A percentile compares a stretch with the other conserved stretches of the same genome.
Evolutionary conservation across 306 rosid genomes (phyloP).

Genomic region (Erythrophleum fordii): DNA sequence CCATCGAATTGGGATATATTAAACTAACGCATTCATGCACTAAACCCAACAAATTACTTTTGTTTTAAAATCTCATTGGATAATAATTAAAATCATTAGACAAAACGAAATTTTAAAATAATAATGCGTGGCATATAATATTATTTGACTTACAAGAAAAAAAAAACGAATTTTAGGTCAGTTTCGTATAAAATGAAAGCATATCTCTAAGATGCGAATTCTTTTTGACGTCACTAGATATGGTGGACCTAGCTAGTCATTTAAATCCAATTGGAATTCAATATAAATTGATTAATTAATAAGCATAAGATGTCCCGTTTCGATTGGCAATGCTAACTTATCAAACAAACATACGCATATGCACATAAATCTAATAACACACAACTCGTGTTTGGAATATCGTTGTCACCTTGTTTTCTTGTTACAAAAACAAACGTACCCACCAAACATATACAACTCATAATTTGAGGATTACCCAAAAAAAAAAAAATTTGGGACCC

Average conservation of each 20-base stretch:
- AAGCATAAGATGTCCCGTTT: slow-evolving; percentile 27
- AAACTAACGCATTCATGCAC: neutral
- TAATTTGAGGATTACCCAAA: neutral
- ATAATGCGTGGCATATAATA: slow-evolving; percentile 19
- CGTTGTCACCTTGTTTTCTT: slow-evolving; percentile 38
- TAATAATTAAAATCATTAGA: too few species aligned
- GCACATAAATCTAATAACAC: slow-evolving; percentile 12
- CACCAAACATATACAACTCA: slow-evolving; percentile 19
- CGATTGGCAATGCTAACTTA: slow-evolving; percentile 5
- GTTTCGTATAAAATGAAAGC: slow-evolving; percentile 34
- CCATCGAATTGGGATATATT: too few species aligned
- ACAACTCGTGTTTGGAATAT: slow-evolving; percentile 27
- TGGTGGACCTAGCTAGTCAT: slow-evolving; percentile 30
- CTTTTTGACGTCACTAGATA: slow-evolving; percentile 41
- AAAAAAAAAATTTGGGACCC: neutral
- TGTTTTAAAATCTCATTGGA: neutral
- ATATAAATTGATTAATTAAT: slow-evolving; percentile 1
- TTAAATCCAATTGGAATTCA: neutral
- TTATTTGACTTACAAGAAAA: slow-evolving; percentile 47
- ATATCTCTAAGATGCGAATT: slow-evolving; percentile 37
- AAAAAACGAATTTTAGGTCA: slow-evolving; percentile 21
- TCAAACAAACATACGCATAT: slow-evolving; percentile 39
- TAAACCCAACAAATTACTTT: neutral
- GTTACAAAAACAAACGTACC: neutral
- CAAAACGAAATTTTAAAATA: neutral